Evolutionary conservation across 352 stramenopile genomes (phyloP).

Genomic region (Pythium folliculosum): DNA sequence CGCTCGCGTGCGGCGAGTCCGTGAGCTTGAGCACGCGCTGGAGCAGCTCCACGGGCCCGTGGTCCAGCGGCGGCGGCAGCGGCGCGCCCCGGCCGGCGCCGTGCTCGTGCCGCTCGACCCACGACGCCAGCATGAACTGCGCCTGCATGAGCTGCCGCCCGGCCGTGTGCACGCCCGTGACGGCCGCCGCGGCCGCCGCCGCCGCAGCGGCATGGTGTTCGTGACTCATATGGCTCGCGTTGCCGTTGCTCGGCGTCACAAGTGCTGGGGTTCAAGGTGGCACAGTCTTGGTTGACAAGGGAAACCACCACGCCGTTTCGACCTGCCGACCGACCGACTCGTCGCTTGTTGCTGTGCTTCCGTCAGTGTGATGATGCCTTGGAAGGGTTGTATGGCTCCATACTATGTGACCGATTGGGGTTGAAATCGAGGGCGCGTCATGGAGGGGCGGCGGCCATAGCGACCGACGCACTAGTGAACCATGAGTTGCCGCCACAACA

Average conservation of each 20-base stretch:
- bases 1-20: constrained; percentile 14
- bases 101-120: constrained; percentile 29
- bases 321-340: no score
- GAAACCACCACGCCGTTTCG: no score
- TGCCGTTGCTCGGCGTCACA: no score
- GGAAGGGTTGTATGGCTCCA: no score
- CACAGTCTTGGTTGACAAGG: no score
- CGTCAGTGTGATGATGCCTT: no score
- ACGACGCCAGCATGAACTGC: constrained; percentile 28
- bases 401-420: no score
- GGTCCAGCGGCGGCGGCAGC: constrained; percentile 32
- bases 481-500: background rate
- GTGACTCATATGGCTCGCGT: background rate
- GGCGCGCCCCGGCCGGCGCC: background rate
- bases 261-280: no score
- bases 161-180: background rate
- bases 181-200: background rate
- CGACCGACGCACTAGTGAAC: no score
- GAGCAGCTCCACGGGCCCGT: constrained; percentile 27
- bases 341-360: no score
- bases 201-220: constrained; percentile 2
- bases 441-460: no score
- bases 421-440: no score
- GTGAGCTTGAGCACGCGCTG: constrained; percentile 16
- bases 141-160: constrained; percentile 34